These are phyloP conservation scores for Polygonum maritimum DNA, from an alignment of 148 eudicot genomes.

Conservation along the genomic window DNA sequence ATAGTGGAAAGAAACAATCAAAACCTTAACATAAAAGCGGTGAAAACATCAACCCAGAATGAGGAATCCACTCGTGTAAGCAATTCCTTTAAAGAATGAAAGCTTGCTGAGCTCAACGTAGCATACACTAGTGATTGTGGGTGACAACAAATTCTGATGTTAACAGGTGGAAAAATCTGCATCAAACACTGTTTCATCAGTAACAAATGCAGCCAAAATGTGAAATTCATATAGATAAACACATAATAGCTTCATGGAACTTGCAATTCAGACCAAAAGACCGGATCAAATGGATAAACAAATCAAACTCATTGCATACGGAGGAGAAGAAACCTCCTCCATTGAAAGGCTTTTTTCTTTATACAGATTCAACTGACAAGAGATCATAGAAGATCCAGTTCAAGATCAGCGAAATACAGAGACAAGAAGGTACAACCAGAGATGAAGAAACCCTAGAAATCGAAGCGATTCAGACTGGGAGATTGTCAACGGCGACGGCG, in stretches of 20 bases:
- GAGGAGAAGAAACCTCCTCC: too few species aligned
- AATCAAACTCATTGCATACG: not conserved
- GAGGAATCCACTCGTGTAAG: too few species aligned
- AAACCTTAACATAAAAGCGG: too few species aligned
- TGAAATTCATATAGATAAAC: not conserved
- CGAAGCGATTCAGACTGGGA: slow-evolving; percentile 44
- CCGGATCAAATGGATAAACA: not conserved
- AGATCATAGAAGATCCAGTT: not conserved
- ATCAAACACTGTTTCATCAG: too few species aligned
- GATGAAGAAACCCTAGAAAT: slow-evolving; percentile 1
- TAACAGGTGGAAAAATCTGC: too few species aligned
- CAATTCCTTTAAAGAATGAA: too few species aligned
- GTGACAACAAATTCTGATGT: too few species aligned
- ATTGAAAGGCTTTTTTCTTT: not conserved
- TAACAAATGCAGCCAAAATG: not conserved
- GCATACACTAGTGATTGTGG: not conserved
- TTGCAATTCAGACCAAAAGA: not conserved
- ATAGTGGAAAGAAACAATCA: too few species aligned
- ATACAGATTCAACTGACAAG: slow-evolving; percentile 4
- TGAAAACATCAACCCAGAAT: too few species aligned
- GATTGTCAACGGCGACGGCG: slow-evolving; percentile 23
- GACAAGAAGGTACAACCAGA: not conserved
- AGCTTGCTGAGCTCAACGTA: not conserved
- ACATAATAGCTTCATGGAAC: not conserved
- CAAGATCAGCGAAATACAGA: not conserved